Evolutionary conservation across 345 rosid species (phyloP).

Genomic region (Syzygium oleosum): DNA sequence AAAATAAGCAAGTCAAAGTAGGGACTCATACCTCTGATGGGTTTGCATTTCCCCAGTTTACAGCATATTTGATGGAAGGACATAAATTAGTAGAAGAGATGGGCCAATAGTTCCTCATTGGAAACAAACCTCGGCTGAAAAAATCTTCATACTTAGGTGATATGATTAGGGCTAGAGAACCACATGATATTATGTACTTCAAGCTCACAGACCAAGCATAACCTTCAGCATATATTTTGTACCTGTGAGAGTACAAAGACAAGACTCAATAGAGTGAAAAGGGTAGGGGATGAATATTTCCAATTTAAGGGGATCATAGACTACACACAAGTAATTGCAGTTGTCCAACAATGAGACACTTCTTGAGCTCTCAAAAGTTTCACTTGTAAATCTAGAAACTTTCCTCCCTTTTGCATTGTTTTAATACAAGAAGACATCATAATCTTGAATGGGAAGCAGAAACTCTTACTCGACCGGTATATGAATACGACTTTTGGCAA

Average conservation of each 20-base stretch:
- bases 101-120: conserved; percentile 75
- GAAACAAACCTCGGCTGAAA: conserved; percentile 77
- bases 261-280: neutral
- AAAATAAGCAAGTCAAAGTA: neutral
- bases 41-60: conserved; percentile 80
- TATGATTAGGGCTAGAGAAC: conserved; percentile 68
- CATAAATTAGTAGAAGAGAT: conserved; percentile 55
- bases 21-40: conserved; percentile 40
- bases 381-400: neutral
- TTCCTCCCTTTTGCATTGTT: neutral
- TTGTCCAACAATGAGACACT: neutral
- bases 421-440: neutral
- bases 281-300: neutral
- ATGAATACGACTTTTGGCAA: neutral
- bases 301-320: neutral
- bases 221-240: conserved; percentile 95
- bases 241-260: conserved; percentile 29
- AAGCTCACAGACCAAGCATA: conserved; percentile 96
- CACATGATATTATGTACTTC: conserved; percentile 83
- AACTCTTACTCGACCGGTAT: neutral
- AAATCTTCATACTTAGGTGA: conserved; percentile 82
- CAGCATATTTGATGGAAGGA: conserved; percentile 59
- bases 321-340: neutral
- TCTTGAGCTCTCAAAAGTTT: neutral
- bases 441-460: neutral